These are phyloP conservation scores for Thelephora aurantiotincta DNA, from an alignment of 768 basidiomycete species.

Conservation along the genomic window DNA sequence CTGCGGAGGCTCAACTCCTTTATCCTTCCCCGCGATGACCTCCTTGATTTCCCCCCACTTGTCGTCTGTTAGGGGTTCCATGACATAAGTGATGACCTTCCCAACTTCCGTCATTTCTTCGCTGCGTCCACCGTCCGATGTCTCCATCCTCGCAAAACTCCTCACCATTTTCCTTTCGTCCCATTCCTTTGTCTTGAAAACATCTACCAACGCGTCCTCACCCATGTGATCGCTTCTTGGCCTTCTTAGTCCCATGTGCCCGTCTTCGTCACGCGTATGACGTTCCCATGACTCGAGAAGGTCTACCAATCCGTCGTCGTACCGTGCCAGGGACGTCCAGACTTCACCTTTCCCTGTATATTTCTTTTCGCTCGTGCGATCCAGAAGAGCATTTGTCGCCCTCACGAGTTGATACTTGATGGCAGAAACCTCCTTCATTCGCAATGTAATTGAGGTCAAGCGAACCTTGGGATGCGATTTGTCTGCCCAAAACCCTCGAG, in stretches of 20 bases:
- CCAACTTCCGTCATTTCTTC: constrained; percentile 24
- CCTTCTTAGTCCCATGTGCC: constrained; percentile 23
- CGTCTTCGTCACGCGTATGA: constrained; percentile 28
- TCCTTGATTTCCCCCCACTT: constrained; percentile 27
- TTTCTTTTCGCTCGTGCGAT: constrained; percentile 18
- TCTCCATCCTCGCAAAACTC: constrained; percentile 53
- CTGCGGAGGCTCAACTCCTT: constrained; percentile 1
- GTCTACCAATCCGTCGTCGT: constrained; percentile 57
- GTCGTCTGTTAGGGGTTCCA: constrained; percentile 31
- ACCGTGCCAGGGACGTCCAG: constrained; percentile 72
- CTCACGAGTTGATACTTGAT: constrained; percentile 38
- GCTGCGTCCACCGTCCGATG: constrained; percentile 17
- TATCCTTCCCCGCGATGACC: constrained; percentile 16
- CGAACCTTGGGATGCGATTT: constrained; percentile 28
- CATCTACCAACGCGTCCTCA: constrained; percentile 22
- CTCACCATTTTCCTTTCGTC: constrained; percentile 70
- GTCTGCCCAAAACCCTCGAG: constrained; percentile 31
- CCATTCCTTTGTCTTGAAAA: constrained; percentile 46
- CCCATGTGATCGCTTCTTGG: constrained; percentile 21
- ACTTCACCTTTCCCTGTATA: constrained; percentile 25
- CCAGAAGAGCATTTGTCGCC: constrained; percentile 41
- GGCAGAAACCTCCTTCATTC: constrained; percentile 42
- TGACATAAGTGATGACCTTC: constrained; percentile 27
- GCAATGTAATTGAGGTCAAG: constrained; percentile 40
- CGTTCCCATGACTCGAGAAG: constrained; percentile 49